Percentiles rank a stretch among this genome's conserved stretches.
Evolutionary conservation across 768 basidiomycete genomes (phyloP).

Genomic region (Auriscalpium orientale): DNA sequence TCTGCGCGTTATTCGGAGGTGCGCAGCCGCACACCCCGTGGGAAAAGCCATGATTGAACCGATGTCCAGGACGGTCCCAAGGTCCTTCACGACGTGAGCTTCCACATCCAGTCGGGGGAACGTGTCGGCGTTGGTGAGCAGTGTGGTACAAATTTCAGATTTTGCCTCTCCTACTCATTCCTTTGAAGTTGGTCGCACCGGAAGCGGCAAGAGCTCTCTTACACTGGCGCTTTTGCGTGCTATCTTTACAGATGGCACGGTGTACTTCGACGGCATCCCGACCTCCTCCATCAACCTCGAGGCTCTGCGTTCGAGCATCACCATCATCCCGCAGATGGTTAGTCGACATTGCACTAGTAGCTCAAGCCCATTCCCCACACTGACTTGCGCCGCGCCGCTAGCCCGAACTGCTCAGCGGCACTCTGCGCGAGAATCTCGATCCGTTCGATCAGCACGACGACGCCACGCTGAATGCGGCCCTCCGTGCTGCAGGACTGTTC

Average conservation of each 20-base stretch:
- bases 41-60: no score
- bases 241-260: conserved; percentile 44
- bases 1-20: conserved; percentile 40
- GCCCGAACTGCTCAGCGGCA: conserved; percentile 49
- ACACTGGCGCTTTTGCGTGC: conserved; percentile 47
- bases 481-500: conserved; percentile 41
- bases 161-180: neutral
- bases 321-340: conserved; percentile 53
- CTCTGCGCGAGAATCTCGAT: conserved; percentile 52
- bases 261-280: conserved; percentile 43
- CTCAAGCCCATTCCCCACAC: neutral
- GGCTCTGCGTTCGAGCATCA: conserved; percentile 43
- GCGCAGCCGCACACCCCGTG: neutral
- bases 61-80: conserved; percentile 37
- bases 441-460: conserved; percentile 53
- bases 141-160: neutral
- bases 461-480: conserved; percentile 38
- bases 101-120: conserved; percentile 47
- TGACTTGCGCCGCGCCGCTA: conserved; percentile 10
- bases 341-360: conserved; percentile 10
- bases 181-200: conserved; percentile 47
- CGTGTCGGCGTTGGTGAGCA: conserved; percentile 46
- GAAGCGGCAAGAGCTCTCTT: conserved; percentile 48
- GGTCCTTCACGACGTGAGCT: conserved; percentile 46
- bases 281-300: conserved; percentile 44